Conservation (phyloP, 164 flowering plant species). For the Warburgia ugandensis region DNA sequence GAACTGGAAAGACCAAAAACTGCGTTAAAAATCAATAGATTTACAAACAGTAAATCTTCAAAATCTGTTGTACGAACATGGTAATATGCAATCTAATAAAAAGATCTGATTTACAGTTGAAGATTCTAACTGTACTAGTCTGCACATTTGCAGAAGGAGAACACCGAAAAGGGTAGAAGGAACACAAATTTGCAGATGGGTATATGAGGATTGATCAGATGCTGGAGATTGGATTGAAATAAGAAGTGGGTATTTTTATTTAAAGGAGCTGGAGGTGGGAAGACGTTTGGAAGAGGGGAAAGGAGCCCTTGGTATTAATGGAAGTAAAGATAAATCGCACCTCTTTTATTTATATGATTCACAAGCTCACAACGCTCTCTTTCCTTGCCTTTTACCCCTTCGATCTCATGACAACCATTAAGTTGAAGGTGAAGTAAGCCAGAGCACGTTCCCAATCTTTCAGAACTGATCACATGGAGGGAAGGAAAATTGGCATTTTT, state of each 20-base stretch:
- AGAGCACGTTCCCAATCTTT: no score
- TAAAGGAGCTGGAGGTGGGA: background rate
- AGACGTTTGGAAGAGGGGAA: background rate
- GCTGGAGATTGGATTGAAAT: background rate
- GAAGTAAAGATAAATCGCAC: conserved; percentile 3
- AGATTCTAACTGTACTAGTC: no score
- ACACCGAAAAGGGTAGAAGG: no score
- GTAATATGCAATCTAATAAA: background rate
- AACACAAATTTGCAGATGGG: background rate
- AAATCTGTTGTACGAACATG: background rate
- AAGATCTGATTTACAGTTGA: no score
- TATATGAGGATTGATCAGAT: background rate
- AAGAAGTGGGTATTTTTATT: background rate
- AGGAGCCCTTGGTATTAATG: conserved; percentile 7
- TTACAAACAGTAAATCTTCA: background rate
- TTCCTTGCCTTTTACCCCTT: conserved; percentile 1
- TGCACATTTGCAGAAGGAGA: no score
- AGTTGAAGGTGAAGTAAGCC: no score
- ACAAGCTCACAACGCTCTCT: conserved; percentile 11
- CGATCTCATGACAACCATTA: conserved; percentile 13
- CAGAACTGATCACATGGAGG: no score
- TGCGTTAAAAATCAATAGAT: background rate
- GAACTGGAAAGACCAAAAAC: background rate
- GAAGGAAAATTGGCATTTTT: no score
- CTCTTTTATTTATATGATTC: conserved; percentile 9